Evolutionary conservation across 805 yeast species (phyloP).

Genomic region (Candida silvicultrix): DNA sequence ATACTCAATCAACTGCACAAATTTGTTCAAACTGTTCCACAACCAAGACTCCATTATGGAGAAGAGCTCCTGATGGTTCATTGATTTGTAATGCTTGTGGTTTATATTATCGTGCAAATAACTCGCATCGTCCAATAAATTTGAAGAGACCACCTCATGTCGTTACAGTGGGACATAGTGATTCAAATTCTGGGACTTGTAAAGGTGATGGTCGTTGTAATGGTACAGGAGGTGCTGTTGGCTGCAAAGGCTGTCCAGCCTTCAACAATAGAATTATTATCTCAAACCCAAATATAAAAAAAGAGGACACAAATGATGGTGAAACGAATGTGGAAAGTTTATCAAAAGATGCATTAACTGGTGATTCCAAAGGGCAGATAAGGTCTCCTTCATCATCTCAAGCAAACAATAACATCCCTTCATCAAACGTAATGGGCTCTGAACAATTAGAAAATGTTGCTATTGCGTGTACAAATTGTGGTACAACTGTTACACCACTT

Average conservation of each 20-base stretch:
- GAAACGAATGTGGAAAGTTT: not conserved
- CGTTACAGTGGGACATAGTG: constrained; percentile 59
- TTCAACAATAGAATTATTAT: constrained; percentile 61
- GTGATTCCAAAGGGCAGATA: not conserved
- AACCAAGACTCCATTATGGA: constrained; percentile 87
- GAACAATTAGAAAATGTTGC: constrained; percentile 40
- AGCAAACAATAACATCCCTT: constrained; percentile 5
- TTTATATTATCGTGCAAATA: constrained; percentile 80
- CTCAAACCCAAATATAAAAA: constrained; percentile 1
- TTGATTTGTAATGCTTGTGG: constrained; percentile 97
- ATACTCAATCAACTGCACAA: constrained; percentile 8
- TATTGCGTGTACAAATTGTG: constrained; percentile 78
- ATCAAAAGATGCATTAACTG: not conserved
- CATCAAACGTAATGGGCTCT: constrained; percentile 12
- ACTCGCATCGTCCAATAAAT: constrained; percentile 84
- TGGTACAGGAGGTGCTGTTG: constrained; percentile 80
- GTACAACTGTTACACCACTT: constrained; percentile 78
- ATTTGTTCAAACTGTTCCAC: constrained; percentile 84
- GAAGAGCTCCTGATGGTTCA: constrained; percentile 83
- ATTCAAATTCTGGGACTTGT: constrained; percentile 20
- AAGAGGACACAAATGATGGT: not conserved
- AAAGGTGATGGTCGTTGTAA: constrained; percentile 54
- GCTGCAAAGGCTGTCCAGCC: constrained; percentile 82
- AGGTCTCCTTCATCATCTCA: not conserved
- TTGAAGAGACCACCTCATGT: constrained; percentile 73